These are phyloP conservation scores for Balansia obtecta DNA, from an alignment of 2,329 filamentous ascomycete genomes.

Conservation along the genomic window DNA sequence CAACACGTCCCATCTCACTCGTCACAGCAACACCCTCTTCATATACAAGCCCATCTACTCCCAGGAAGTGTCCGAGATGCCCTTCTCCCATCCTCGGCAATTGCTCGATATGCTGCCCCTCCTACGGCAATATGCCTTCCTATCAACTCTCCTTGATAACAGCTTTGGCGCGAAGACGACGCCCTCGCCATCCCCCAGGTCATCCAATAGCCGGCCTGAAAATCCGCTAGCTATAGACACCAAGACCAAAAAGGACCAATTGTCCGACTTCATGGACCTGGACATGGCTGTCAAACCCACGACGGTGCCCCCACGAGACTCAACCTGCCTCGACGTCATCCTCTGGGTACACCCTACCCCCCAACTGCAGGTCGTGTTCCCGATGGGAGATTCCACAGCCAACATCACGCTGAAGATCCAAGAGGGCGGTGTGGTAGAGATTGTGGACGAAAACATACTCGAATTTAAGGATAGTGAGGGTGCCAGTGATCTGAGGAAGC, in stretches of 20 bases:
- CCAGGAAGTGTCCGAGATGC: constrained; percentile 51
- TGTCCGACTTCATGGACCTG: constrained; percentile 19
- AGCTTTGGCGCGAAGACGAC: constrained; percentile 36
- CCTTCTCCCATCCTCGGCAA: constrained; percentile 69
- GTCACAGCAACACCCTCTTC: constrained; percentile 49
- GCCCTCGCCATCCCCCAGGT: constrained; percentile 1
- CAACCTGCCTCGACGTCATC: constrained; percentile 36
- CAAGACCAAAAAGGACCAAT: constrained; percentile 19
- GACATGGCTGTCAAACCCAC: background rate
- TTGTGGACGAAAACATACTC: constrained; percentile 43
- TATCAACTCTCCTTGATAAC: constrained; percentile 50
- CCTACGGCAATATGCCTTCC: constrained; percentile 63
- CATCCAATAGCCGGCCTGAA: background rate
- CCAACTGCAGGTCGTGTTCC: constrained; percentile 40
- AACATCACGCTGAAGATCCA: constrained; percentile 46
- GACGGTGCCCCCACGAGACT: constrained; percentile 6
- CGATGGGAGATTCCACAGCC: constrained; percentile 34
- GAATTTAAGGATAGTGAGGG: constrained; percentile 8
- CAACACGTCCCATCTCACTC: constrained; percentile 17
- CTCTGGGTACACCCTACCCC: constrained; percentile 37
- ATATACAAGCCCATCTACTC: constrained; percentile 65
- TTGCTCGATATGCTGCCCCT: constrained; percentile 61
- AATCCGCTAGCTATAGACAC: constrained; percentile 4
- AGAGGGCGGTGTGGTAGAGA: constrained; percentile 44
- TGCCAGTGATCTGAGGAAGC: constrained; percentile 21